Percentiles rank a stretch among this genome's conserved stretches.
phyloP scores from a whole-genome alignment of 2,329 filamentous ascomycete genomes.

The Talaromyces sp. region DNA sequence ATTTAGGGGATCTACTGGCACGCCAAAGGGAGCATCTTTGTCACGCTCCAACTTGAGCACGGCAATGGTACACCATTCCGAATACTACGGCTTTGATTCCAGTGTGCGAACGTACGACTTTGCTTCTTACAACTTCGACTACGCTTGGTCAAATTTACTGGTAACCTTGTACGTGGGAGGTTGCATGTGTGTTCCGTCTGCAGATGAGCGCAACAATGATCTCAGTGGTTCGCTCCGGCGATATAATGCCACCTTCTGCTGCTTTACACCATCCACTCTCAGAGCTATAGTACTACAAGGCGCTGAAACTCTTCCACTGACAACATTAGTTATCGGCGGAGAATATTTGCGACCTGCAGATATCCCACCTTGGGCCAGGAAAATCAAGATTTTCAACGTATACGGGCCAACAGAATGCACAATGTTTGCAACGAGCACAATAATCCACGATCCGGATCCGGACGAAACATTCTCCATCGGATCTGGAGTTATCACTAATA shows the following conservation, averaged over 20 bases:
- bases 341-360: slow-evolving; percentile 39
- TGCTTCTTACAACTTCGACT: slow-evolving; percentile 52
- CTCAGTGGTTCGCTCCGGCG: slow-evolving; percentile 37
- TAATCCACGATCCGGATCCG: background rate
- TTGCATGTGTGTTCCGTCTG: slow-evolving; percentile 54
- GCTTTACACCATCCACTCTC: slow-evolving; percentile 58
- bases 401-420: slow-evolving; percentile 25
- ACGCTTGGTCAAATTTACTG: slow-evolving; percentile 51
- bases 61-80: slow-evolving; percentile 57
- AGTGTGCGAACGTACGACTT: slow-evolving; percentile 62
- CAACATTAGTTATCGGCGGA: slow-evolving; percentile 37
- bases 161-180: slow-evolving; percentile 52
- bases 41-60: slow-evolving; percentile 57
- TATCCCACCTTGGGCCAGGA: slow-evolving; percentile 63
- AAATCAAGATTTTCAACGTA: slow-evolving; percentile 42
- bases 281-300: slow-evolving; percentile 24
- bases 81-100: slow-evolving; percentile 47
- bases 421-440: background rate
- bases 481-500: slow-evolving; percentile 1
- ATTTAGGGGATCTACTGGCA: slow-evolving; percentile 31
- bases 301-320: slow-evolving; percentile 20
- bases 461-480: background rate
- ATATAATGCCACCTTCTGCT: slow-evolving; percentile 50
- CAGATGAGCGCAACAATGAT: slow-evolving; percentile 34
- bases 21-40: slow-evolving; percentile 56